A percentile compares a stretch with the other conserved stretches of the same genome.
Evolutionary conservation across 176 grass and related monocot species (phyloP).

Genomic region (Poa pratensis): DNA sequence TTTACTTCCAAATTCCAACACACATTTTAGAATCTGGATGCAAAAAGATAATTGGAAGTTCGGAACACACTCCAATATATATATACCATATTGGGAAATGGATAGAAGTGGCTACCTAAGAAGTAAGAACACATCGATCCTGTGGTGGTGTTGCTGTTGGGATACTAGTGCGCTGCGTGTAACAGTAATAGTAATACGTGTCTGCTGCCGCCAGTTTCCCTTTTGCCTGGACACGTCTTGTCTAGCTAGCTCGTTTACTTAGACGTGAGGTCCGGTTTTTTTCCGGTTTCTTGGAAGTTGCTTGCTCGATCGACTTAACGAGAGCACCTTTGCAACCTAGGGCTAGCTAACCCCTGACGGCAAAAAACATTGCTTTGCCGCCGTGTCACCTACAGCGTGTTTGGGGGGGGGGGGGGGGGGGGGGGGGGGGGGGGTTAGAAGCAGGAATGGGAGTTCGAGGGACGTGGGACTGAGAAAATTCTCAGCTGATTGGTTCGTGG

Average conservation of each 20-base stretch:
- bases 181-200: neutral
- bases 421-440: too few relatives aligned
- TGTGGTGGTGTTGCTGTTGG: slow-evolving; percentile 1
- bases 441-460: too few relatives aligned
- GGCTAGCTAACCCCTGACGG: slow-evolving; percentile 17
- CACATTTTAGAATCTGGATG: neutral
- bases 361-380: slow-evolving; percentile 31
- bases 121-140: neutral
- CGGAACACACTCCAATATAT: neutral
- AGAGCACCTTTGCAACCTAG: neutral
- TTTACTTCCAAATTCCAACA: too few relatives aligned
- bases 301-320: slow-evolving; percentile 1
- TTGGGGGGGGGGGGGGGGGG: too few relatives aligned
- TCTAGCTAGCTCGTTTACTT: neutral
- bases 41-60: neutral
- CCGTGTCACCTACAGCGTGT: too few relatives aligned
- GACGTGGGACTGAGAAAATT: too few relatives aligned
- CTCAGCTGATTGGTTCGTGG: too few relatives aligned
- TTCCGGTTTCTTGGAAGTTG: slow-evolving; percentile 33
- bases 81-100: neutral
- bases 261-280: slow-evolving; percentile 8
- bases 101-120: neutral
- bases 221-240: slow-evolving; percentile 18
- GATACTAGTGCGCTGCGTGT: neutral
- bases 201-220: neutral